These are phyloP conservation scores for Larix sibirica DNA, from an alignment of 83 land plant species.

Conservation along the genomic window DNA sequence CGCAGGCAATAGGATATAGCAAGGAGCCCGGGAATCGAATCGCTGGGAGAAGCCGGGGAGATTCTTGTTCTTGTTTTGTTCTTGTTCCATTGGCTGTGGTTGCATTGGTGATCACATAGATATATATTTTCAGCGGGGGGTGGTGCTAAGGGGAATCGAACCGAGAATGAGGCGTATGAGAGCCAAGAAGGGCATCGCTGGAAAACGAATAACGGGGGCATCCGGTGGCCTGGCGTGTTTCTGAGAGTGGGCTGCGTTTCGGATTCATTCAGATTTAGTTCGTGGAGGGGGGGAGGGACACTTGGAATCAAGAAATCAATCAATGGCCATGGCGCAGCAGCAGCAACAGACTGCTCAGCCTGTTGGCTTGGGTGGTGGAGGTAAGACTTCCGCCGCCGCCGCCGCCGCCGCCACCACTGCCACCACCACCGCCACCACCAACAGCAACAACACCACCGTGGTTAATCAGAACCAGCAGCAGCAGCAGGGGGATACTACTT, in stretches of 20 bases:
- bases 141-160: conserved; percentile 10
- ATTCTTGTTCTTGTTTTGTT: neutral
- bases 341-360: conserved; percentile 11
- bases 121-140: neutral
- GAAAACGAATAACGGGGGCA: neutral
- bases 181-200: conserved; percentile 4
- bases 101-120: too few relatives aligned
- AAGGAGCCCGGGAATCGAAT: neutral
- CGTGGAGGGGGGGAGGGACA: too few relatives aligned
- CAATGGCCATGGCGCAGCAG: conserved; percentile 5
- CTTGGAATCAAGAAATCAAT: too few relatives aligned
- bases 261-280: too few relatives aligned
- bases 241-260: neutral
- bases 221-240: neutral
- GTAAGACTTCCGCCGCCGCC: too few relatives aligned
- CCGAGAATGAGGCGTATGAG: neutral
- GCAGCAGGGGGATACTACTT: conserved; percentile 56
- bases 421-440: too few relatives aligned
- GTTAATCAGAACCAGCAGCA: neutral
- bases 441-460: too few relatives aligned
- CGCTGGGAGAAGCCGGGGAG: neutral
- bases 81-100: neutral
- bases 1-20: too few relatives aligned
- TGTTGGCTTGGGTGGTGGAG: neutral
- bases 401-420: too few relatives aligned